These are phyloP conservation scores for Aspergillus spinulosporus DNA, from an alignment of 2,329 filamentous ascomycete genomes.

Conservation along the genomic window DNA sequence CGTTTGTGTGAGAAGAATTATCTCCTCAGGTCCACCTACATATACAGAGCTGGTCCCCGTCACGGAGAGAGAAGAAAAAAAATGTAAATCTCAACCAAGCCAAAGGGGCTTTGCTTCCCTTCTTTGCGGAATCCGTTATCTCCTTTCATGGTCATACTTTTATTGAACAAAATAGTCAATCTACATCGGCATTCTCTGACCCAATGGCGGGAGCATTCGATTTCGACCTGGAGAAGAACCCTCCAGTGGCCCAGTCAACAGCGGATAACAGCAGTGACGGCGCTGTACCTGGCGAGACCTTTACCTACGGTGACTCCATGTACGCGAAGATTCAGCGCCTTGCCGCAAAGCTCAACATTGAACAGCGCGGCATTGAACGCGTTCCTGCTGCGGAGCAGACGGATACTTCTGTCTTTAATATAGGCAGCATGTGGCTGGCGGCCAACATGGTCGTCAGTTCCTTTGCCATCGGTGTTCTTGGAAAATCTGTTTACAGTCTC, in stretches of 20 bases:
- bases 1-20: slow-evolving; percentile 1
- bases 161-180: slow-evolving; percentile 7
- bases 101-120: slow-evolving; percentile 9
- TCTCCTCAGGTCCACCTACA: slow-evolving; percentile 8
- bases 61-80: neutral
- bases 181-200: slow-evolving; percentile 12
- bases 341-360: slow-evolving; percentile 65
- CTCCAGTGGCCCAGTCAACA: slow-evolving; percentile 29
- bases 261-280: slow-evolving; percentile 42
- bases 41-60: neutral
- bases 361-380: slow-evolving; percentile 74
- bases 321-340: slow-evolving; percentile 64
- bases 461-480: slow-evolving; percentile 73
- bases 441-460: slow-evolving; percentile 77
- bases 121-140: neutral
- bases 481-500: slow-evolving; percentile 66
- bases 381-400: slow-evolving; percentile 69
- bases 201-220: slow-evolving; percentile 25
- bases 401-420: slow-evolving; percentile 64
- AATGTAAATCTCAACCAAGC: slow-evolving; percentile 5
- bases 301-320: slow-evolving; percentile 56
- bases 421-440: slow-evolving; percentile 74
- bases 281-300: slow-evolving; percentile 60
- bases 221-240: slow-evolving; percentile 37
- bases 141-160: neutral